These are phyloP conservation scores for Metarhizium sp. DNA, from an alignment of 2,329 filamentous ascomycete genomes.

Conservation along the genomic window DNA sequence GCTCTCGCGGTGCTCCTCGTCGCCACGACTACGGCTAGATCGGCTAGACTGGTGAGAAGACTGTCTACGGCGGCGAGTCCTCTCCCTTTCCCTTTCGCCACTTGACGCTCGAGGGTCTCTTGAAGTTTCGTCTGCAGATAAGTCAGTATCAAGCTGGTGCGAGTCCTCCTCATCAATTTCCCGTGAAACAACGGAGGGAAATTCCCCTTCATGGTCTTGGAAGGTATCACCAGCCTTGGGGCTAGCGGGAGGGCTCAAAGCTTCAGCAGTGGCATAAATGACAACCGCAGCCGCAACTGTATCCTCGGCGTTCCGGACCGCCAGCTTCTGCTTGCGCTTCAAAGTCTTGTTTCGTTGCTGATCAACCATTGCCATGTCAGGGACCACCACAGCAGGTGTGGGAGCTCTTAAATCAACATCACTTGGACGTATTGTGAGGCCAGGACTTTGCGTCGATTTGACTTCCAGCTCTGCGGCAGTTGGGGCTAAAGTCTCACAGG, in stretches of 20 bases:
- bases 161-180: background rate
- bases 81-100: conserved; percentile 28
- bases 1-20: conserved; percentile 21
- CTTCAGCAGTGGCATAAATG: conserved; percentile 41
- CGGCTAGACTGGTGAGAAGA: conserved; percentile 28
- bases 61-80: conserved; percentile 31
- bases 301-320: conserved; percentile 40
- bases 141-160: conserved; percentile 42
- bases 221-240: conserved; percentile 12
- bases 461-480: background rate
- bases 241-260: conserved; percentile 32
- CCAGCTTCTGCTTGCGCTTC: conserved; percentile 34
- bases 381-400: conserved; percentile 39
- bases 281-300: conserved; percentile 44
- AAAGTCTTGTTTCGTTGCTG: conserved; percentile 33
- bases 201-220: conserved; percentile 14
- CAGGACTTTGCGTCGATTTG: background rate
- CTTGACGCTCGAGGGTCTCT: conserved; percentile 26
- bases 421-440: background rate
- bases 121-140: conserved; percentile 42
- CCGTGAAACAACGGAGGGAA: conserved; percentile 9
- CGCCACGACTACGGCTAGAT: conserved; percentile 21
- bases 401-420: conserved; percentile 19
- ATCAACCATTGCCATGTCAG: conserved; percentile 27
- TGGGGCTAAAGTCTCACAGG: background rate